These are phyloP conservation scores for Stephania japonica DNA, from an alignment of 164 flowering plant genomes.

Conservation along the genomic window DNA sequence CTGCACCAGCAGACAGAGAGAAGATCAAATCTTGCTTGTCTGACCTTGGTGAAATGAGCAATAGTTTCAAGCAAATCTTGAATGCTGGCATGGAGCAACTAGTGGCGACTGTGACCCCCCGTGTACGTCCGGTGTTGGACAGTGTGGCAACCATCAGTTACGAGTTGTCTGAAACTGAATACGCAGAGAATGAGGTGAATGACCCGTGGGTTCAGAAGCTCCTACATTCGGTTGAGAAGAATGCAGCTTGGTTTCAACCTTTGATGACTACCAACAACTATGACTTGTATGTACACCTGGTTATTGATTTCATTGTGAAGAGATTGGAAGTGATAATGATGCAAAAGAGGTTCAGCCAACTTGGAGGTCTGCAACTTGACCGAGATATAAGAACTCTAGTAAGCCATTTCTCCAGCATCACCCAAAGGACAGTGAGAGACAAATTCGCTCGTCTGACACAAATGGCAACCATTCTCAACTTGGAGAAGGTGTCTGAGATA, in stretches of 20 bases:
- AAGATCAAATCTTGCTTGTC: slow-evolving; percentile 82
- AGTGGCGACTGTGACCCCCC: slow-evolving; percentile 65
- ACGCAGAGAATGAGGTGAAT: slow-evolving; percentile 91
- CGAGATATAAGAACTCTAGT: slow-evolving; percentile 78
- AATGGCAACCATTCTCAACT: slow-evolving; percentile 94
- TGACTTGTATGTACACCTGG: slow-evolving; percentile 69
- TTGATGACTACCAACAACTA: slow-evolving; percentile 79
- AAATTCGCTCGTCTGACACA: slow-evolving; percentile 95
- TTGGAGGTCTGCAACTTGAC: slow-evolving; percentile 94
- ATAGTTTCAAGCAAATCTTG: slow-evolving; percentile 66
- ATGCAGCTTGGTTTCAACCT: slow-evolving; percentile 85
- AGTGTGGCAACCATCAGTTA: slow-evolving; percentile 76
- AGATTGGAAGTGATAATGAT: slow-evolving; percentile 97
- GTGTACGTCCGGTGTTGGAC: slow-evolving; percentile 79
- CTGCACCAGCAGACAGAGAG: slow-evolving; percentile 84
- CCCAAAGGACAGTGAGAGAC: slow-evolving; percentile 92
- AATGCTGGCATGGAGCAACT: slow-evolving; percentile 81
- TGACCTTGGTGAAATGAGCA: slow-evolving; percentile 77
- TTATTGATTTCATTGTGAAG: slow-evolving; percentile 79
- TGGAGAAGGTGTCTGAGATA: slow-evolving; percentile 93
- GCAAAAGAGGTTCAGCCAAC: slow-evolving; percentile 93
- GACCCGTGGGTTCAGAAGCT: slow-evolving; percentile 98
- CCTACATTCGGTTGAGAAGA: slow-evolving; percentile 79
- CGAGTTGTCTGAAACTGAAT: slow-evolving; percentile 85
- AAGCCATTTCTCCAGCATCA: slow-evolving; percentile 86